Conservation (phyloP, 2,329 filamentous ascomycete species). For the Ascochyta rabiei region DNA sequence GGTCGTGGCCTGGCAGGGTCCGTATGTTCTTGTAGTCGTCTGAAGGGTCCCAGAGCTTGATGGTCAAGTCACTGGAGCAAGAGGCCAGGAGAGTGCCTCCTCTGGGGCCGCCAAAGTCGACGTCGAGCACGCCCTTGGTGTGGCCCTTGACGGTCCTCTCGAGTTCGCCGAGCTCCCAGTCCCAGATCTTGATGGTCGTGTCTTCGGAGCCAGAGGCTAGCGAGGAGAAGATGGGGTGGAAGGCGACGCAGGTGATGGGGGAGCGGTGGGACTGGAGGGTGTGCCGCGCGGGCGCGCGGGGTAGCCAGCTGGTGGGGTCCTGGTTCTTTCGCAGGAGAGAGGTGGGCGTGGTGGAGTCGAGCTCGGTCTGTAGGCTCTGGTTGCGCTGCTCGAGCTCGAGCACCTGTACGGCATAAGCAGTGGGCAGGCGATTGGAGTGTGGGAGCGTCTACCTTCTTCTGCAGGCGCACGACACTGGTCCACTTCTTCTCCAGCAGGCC, state of each 20-base stretch:
- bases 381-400: constrained; percentile 88
- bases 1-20: constrained; percentile 88
- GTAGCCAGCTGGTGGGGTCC: constrained; percentile 86
- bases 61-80: constrained; percentile 87
- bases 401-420: constrained; percentile 63
- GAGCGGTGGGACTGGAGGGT: constrained; percentile 81
- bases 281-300: constrained; percentile 80
- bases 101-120: constrained; percentile 87
- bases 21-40: constrained; percentile 96
- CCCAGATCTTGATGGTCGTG: constrained; percentile 95
- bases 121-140: constrained; percentile 83
- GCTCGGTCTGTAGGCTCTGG: constrained; percentile 75
- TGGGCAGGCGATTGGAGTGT: neutral
- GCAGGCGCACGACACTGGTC: constrained; percentile 91
- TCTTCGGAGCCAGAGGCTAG: constrained; percentile 91
- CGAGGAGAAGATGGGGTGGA: constrained; percentile 90
- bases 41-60: constrained; percentile 92
- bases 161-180: constrained; percentile 91
- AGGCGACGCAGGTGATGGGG: constrained; percentile 85
- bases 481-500: constrained; percentile 96
- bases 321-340: constrained; percentile 80
- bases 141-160: constrained; percentile 92
- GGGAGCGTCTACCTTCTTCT: constrained; percentile 76
- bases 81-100: constrained; percentile 80
- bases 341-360: constrained; percentile 81